A percentile compares a stretch with the other conserved stretches of the same genome.
Evolutionary conservation across 2,329 filamentous ascomycete species (phyloP).

Genomic region (Ophiostoma populinum): DNA sequence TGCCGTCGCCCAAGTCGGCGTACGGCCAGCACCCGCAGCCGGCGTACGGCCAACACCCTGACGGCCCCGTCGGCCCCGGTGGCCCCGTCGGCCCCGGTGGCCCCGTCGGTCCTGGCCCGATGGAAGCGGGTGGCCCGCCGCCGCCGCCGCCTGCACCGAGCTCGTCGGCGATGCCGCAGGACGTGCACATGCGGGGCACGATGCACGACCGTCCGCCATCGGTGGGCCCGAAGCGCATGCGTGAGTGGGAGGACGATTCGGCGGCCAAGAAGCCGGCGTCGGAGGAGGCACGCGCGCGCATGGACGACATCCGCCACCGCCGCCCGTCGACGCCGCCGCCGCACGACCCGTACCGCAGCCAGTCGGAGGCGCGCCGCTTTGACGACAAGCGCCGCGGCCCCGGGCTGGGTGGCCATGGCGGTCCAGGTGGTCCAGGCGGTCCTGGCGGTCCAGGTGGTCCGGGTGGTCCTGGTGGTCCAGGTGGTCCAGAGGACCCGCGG

Average conservation of each 20-base stretch:
- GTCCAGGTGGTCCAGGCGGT: no score
- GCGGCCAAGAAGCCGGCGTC: constrained; percentile 70
- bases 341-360: constrained; percentile 52
- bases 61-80: constrained; percentile 44
- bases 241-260: constrained; percentile 82
- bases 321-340: constrained; percentile 63
- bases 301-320: constrained; percentile 70
- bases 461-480: no score
- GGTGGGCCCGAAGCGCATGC: constrained; percentile 63
- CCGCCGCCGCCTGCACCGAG: constrained; percentile 29
- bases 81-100: no score
- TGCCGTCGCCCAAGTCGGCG: constrained; percentile 77
- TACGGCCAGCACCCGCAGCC: constrained; percentile 60
- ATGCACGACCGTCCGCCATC: constrained; percentile 62
- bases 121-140: constrained; percentile 36
- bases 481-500: constrained; percentile 38
- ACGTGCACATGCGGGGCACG: constrained; percentile 45
- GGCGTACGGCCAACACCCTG: constrained; percentile 48
- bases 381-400: constrained; percentile 44
- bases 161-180: constrained; percentile 35
- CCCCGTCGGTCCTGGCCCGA: constrained; percentile 27
- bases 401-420: no score
- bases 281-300: constrained; percentile 70
- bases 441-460: no score
- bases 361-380: constrained; percentile 51